phyloP scores from a whole-genome alignment of 768 basidiomycete species.

The Termitomyces sp. region DNA sequence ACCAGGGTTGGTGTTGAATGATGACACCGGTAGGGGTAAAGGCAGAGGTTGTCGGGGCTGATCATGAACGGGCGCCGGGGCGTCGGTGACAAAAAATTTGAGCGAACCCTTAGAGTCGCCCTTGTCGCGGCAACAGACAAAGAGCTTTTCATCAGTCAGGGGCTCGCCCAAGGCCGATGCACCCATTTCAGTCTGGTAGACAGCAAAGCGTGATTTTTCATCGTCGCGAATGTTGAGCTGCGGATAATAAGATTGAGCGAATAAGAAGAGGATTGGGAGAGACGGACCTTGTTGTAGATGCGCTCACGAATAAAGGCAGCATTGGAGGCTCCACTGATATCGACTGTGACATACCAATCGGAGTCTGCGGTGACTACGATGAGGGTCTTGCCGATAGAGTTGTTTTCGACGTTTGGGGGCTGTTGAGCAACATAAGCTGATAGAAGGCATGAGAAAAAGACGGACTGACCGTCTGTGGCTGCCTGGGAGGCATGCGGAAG shows the following conservation, averaged over 20 bases:
- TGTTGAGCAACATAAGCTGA: slow-evolving; percentile 14
- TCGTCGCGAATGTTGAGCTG: slow-evolving; percentile 83
- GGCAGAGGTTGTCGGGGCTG: slow-evolving; percentile 30
- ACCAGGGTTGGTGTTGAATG: slow-evolving; percentile 28
- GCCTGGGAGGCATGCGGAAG: slow-evolving; percentile 15
- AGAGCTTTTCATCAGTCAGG: slow-evolving; percentile 63
- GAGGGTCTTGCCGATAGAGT: slow-evolving; percentile 31
- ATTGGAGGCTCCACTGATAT: slow-evolving; percentile 60
- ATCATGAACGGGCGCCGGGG: slow-evolving; percentile 57
- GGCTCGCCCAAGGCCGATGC: slow-evolving; percentile 71
- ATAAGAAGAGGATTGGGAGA: slow-evolving; percentile 3
- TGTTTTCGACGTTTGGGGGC: slow-evolving; percentile 28
- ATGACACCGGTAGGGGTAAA: slow-evolving; percentile 27
- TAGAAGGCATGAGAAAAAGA: slow-evolving; percentile 18
- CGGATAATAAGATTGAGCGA: slow-evolving; percentile 7
- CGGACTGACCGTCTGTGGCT: slow-evolving; percentile 30
- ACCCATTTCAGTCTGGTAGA: slow-evolving; percentile 88
- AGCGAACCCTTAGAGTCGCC: slow-evolving; percentile 79
- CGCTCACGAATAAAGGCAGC: slow-evolving; percentile 73
- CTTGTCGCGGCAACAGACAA: slow-evolving; percentile 62
- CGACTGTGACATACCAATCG: slow-evolving; percentile 70
- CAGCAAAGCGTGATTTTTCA: slow-evolving; percentile 60
- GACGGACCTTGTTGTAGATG: slow-evolving; percentile 70
- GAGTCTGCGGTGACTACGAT: slow-evolving; percentile 75
- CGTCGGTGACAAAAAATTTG: slow-evolving; percentile 77